A percentile compares a stretch with the other conserved stretches of the same genome.
Conservation (phyloP, 441 rosid species). For the Arabidopsis lyrata region DNA sequence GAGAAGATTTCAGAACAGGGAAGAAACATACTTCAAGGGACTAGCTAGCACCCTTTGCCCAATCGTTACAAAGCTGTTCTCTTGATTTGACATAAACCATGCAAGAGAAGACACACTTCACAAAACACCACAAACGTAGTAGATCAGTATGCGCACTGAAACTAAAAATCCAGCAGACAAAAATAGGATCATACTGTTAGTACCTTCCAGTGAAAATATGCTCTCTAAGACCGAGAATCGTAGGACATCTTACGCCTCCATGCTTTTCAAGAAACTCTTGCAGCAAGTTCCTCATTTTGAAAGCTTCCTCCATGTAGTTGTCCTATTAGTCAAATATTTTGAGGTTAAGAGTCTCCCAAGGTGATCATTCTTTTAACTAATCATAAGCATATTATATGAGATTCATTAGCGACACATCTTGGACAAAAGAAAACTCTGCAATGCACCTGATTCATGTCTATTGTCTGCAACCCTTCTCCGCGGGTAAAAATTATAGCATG, state of each 20-base stretch:
- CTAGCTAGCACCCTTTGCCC: slow-evolving; percentile 76
- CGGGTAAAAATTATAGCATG: slow-evolving; percentile 74
- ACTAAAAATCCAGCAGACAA: not conserved
- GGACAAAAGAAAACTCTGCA: too few species aligned
- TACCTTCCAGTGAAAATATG: slow-evolving; percentile 87
- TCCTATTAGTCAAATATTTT: slow-evolving; percentile 49
- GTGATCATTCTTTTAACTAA: slow-evolving; percentile 7
- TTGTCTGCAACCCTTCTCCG: slow-evolving; percentile 72
- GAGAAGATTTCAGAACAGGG: too few species aligned
- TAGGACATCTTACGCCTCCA: slow-evolving; percentile 65
- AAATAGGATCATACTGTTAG: slow-evolving; percentile 5
- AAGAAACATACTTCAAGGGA: slow-evolving; percentile 59
- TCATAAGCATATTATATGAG: slow-evolving; percentile 3
- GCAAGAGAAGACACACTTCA: slow-evolving; percentile 86
- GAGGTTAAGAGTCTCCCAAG: slow-evolving; percentile 17
- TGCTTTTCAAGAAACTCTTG: slow-evolving; percentile 69
- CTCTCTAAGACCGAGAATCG: slow-evolving; percentile 78
- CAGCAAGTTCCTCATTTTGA: slow-evolving; percentile 77
- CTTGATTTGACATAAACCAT: slow-evolving; percentile 86
- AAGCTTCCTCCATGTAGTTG: slow-evolving; percentile 81
- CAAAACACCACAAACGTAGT: slow-evolving; percentile 19
- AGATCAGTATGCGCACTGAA: slow-evolving; percentile 9
- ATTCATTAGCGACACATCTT: not conserved
- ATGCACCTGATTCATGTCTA: slow-evolving; percentile 71
- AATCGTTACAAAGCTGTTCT: slow-evolving; percentile 77